Percentiles rank a stretch among this genome's conserved stretches.
Evolutionary conservation across 305 asterid species (phyloP).

Genomic region (Solanum hybrid): DNA sequence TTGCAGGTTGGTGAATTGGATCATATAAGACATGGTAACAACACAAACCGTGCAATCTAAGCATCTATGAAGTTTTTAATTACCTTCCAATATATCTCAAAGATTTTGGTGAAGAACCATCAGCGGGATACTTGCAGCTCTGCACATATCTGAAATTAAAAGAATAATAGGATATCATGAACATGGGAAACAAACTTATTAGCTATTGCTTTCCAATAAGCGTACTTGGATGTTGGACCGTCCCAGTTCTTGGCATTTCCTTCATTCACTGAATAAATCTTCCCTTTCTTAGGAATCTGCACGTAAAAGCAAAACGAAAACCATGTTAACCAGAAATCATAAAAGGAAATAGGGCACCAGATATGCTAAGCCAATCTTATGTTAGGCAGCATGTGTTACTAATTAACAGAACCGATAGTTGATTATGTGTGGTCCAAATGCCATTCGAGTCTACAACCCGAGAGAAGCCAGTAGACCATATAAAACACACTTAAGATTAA

Average conservation of each 20-base stretch:
- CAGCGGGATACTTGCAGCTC: slow-evolving; percentile 77
- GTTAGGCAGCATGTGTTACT: neutral
- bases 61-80: neutral
- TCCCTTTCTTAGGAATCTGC: slow-evolving; percentile 87
- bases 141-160: slow-evolving; percentile 62
- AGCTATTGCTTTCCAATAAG: neutral
- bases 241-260: slow-evolving; percentile 98
- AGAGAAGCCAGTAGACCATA: neutral
- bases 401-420: neutral
- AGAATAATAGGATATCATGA: slow-evolving; percentile 6
- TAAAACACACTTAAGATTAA: neutral
- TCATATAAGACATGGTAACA: neutral
- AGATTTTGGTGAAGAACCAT: slow-evolving; percentile 87
- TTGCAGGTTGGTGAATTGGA: neutral
- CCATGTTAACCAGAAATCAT: neutral
- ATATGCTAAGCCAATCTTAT: neutral
- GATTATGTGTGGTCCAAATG: neutral
- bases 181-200: neutral
- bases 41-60: neutral
- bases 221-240: slow-evolving; percentile 69
- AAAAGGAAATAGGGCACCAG: neutral
- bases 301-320: neutral
- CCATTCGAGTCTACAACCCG: neutral
- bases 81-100: slow-evolving; percentile 98
- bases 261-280: slow-evolving; percentile 88